Conservation (phyloP, 306 rosid species). For the Prunus campanulata region DNA sequence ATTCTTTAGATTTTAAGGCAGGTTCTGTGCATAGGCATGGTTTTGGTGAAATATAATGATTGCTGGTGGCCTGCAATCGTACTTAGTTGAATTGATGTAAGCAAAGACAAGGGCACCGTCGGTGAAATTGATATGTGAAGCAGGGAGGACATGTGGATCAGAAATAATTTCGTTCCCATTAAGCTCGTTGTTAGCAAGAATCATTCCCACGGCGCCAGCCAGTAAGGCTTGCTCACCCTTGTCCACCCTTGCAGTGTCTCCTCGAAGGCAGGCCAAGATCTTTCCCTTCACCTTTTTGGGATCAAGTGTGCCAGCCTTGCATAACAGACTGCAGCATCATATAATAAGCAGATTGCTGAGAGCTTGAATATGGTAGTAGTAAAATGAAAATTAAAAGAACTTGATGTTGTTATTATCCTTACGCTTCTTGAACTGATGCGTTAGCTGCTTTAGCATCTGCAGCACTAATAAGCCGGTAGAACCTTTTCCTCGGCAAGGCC, state of each 20-base stretch:
- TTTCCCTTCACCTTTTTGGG: conserved; percentile 79
- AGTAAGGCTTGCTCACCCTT: conserved; percentile 75
- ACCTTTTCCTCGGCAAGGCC: conserved; percentile 35
- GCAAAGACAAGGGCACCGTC: conserved; percentile 42
- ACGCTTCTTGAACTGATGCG: conserved; percentile 66
- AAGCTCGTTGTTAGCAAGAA: conserved; percentile 63
- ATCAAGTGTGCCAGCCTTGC: conserved; percentile 77
- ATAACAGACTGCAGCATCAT: conserved; percentile 47
- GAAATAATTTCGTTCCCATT: conserved; percentile 70
- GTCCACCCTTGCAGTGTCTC: conserved; percentile 78
- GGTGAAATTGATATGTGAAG: conserved; percentile 63
- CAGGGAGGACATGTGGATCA: conserved; percentile 93
- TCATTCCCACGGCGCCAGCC: conserved; percentile 87
- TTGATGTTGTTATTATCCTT: conserved; percentile 26
- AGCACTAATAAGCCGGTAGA: conserved; percentile 55
- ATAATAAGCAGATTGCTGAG: neutral
- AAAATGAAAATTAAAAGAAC: neutral
- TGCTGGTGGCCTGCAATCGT: conserved; percentile 27
- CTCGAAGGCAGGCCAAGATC: conserved; percentile 78
- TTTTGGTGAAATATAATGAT: neutral
- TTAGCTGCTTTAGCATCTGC: conserved; percentile 54
- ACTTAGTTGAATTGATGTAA: conserved; percentile 69
- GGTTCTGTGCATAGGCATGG: neutral
- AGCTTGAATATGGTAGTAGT: neutral
- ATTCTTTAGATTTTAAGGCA: too few relatives aligned